These are phyloP conservation scores for Grosmannia penicillata DNA, from an alignment of 2,329 filamentous ascomycete species.

Conservation along the genomic window DNA sequence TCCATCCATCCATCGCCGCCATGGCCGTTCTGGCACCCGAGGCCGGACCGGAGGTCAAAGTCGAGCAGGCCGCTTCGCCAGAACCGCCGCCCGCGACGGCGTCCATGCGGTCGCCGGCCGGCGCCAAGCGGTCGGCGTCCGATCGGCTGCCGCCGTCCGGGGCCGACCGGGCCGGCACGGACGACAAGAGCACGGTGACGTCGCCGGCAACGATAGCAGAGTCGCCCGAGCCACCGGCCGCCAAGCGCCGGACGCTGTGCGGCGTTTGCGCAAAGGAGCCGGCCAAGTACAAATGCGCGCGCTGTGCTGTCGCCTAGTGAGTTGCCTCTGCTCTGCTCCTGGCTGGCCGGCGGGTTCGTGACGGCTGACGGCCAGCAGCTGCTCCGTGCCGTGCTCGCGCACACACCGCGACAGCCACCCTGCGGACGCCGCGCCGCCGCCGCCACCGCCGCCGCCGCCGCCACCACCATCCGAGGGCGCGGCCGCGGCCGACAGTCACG, in stretches of 20 bases:
- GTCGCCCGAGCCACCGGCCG: conserved; percentile 2
- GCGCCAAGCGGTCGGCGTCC: too few species aligned
- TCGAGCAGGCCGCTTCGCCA: too few species aligned
- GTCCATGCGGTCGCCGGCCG: too few species aligned
- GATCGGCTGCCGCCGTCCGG: not conserved
- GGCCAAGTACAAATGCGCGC: conserved; percentile 49
- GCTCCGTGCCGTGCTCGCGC: conserved; percentile 39
- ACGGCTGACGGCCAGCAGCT: conserved; percentile 22
- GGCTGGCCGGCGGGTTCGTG: not conserved
- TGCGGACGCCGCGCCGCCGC: conserved; percentile 2
- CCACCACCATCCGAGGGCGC: not conserved
- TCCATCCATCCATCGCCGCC: too few species aligned
- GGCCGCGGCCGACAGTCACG: not conserved
- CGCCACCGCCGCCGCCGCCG: not conserved
- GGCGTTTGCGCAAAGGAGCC: conserved; percentile 35
- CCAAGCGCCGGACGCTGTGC: conserved; percentile 24
- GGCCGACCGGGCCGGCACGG: conserved; percentile 1
- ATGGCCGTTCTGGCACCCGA: too few species aligned
- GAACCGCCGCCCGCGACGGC: too few species aligned
- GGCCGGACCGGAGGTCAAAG: too few species aligned
- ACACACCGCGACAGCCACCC: conserved; percentile 17
- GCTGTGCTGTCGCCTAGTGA: conserved; percentile 43
- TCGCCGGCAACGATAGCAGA: not conserved
- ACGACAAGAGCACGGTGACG: not conserved
- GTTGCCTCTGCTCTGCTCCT: conserved; percentile 13